Conservation (phyloP, 208 protist genomes). For the Zelonia costaricensis region DNA sequence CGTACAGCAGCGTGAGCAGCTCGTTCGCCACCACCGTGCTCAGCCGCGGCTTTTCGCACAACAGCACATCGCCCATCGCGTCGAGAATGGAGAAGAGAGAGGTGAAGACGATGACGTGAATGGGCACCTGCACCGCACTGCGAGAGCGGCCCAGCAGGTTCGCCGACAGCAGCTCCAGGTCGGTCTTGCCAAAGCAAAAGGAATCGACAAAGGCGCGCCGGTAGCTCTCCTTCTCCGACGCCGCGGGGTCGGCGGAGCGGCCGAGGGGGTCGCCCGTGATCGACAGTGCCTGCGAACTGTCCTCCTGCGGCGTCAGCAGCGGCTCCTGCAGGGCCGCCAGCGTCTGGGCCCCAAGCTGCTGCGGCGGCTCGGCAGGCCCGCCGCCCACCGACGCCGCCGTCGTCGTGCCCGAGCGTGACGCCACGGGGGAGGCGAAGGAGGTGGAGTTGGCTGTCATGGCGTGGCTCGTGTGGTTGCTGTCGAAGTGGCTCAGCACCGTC, state of each 20-base stretch:
- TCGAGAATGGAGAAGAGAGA: constrained; percentile 47
- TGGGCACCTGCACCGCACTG: constrained; percentile 30
- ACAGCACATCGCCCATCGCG: constrained; percentile 40
- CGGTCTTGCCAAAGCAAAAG: constrained; percentile 41
- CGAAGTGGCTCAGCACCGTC: no score
- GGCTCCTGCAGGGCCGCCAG: no score
- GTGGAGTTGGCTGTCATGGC: constrained; percentile 8
- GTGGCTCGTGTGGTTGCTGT: no score
- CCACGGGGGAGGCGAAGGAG: no score
- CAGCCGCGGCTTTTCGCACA: constrained; percentile 49
- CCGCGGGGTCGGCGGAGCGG: constrained; percentile 9
- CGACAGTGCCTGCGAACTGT: neutral
- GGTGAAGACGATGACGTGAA: constrained; percentile 55
- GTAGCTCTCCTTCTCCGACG: constrained; percentile 25
- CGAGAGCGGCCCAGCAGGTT: constrained; percentile 17
- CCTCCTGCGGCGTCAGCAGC: constrained; percentile 8
- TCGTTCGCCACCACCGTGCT: constrained; percentile 55
- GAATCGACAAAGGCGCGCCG: constrained; percentile 45
- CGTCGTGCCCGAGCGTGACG: no score
- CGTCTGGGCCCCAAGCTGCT: no score
- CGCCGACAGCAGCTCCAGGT: constrained; percentile 23
- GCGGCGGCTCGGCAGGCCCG: no score
- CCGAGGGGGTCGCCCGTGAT: constrained; percentile 7
- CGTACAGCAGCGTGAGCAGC: constrained; percentile 53
- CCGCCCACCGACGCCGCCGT: no score